A percentile compares a stretch with the other conserved stretches of the same genome.
These are phyloP conservation scores for Mercurialis annua DNA, from an alignment of 345 rosid species.

Conservation along the genomic window DNA sequence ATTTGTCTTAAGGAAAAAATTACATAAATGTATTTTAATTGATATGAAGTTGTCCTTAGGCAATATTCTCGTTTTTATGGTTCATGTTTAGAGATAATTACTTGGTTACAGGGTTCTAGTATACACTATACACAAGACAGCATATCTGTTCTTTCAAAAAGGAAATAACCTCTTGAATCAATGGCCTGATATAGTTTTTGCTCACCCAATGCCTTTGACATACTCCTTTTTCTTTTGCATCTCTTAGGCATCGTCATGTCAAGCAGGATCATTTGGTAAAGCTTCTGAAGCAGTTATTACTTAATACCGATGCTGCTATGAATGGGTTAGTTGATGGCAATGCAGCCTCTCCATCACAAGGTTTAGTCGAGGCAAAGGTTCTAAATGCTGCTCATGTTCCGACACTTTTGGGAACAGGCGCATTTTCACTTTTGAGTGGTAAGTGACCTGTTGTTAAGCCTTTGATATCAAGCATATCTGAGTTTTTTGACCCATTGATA, in stretches of 20 bases:
- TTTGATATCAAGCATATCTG: slow-evolving; percentile 16
- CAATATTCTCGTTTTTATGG: neutral
- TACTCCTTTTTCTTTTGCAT: slow-evolving; percentile 27
- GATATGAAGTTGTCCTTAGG: neutral
- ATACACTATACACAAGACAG: neutral
- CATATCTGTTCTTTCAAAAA: neutral
- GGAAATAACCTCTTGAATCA: neutral
- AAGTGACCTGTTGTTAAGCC: slow-evolving; percentile 35
- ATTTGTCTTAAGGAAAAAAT: neutral
- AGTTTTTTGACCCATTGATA: neutral
- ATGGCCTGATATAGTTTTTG: neutral
- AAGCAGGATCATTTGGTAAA: slow-evolving; percentile 86
- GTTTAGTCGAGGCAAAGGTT: slow-evolving; percentile 42
- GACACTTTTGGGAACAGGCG: slow-evolving; percentile 77
- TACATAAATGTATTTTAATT: neutral
- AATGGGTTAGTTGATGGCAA: slow-evolving; percentile 42
- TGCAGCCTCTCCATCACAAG: slow-evolving; percentile 50
- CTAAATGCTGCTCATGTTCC: slow-evolving; percentile 87
- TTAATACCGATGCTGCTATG: slow-evolving; percentile 50
- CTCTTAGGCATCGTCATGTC: slow-evolving; percentile 77
- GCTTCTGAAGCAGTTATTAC: slow-evolving; percentile 86
- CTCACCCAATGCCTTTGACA: slow-evolving; percentile 9
- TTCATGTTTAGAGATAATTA: neutral
- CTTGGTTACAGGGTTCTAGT: too few relatives aligned
- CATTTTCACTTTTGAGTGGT: slow-evolving; percentile 89